A percentile compares a stretch with the other conserved stretches of the same genome.
phyloP scores from a whole-genome alignment of 1,284 basidiomycete genomes.

The Butyriboletus appendiculatus region DNA sequence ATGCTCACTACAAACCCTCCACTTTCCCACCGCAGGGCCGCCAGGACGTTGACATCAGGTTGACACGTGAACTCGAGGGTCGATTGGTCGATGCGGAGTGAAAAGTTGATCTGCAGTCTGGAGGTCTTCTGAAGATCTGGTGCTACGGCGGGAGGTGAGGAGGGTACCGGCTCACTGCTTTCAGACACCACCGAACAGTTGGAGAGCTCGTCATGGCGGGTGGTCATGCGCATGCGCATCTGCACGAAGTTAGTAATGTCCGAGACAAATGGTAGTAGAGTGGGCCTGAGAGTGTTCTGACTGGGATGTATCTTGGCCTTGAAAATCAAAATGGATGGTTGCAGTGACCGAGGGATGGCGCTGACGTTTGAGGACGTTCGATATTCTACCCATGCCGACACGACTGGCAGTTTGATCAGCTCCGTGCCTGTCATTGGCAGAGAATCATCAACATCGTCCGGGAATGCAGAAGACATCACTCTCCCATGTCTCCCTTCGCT shows the following conservation, averaged over 20 bases:
- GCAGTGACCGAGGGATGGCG: slow-evolving; percentile 29
- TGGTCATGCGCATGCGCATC: slow-evolving; percentile 53
- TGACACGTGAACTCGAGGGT: slow-evolving; percentile 82
- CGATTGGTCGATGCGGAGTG: slow-evolving; percentile 87
- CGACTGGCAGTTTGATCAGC: slow-evolving; percentile 71
- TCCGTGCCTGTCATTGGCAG: slow-evolving; percentile 56
- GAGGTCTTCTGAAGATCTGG: slow-evolving; percentile 34
- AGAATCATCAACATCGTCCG: slow-evolving; percentile 50
- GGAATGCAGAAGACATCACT: slow-evolving; percentile 36
- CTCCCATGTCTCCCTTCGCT: slow-evolving; percentile 43
- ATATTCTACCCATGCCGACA: slow-evolving; percentile 87
- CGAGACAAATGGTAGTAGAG: slow-evolving; percentile 80
- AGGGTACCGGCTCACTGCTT: slow-evolving; percentile 7
- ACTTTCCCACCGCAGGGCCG: slow-evolving; percentile 86
- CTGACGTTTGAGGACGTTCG: slow-evolving; percentile 50
- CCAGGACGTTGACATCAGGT: slow-evolving; percentile 87
- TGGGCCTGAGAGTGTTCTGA: slow-evolving; percentile 79
- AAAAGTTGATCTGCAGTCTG: slow-evolving; percentile 75
- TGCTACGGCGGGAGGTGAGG: slow-evolving; percentile 10
- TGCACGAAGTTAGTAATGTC: slow-evolving; percentile 70
- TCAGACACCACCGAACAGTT: background rate
- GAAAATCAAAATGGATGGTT: slow-evolving; percentile 66
- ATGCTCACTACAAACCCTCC: slow-evolving; percentile 85
- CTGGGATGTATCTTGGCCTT: slow-evolving; percentile 85
- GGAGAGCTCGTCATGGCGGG: slow-evolving; percentile 8